Conservation (phyloP, 2,329 filamentous ascomycete species). For the Scedosporium dehoogii region DNA sequence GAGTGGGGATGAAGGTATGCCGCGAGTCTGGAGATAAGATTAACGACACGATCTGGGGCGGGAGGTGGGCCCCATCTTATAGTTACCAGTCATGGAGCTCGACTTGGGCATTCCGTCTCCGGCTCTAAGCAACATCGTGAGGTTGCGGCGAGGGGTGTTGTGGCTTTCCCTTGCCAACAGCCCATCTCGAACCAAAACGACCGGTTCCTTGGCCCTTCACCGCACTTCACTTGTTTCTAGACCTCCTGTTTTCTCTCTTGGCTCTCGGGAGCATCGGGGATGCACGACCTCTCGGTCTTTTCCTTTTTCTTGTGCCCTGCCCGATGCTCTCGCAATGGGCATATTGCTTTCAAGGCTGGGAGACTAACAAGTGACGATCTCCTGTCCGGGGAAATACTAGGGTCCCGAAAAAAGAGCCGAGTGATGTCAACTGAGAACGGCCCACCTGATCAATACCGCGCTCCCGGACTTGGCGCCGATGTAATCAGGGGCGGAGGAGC, state of each 20-base stretch:
- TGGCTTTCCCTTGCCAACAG: neutral
- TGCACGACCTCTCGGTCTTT: neutral
- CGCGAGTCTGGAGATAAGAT: neutral
- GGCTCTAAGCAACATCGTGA: neutral
- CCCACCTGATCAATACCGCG: neutral
- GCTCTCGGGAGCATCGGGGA: neutral
- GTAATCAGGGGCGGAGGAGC: constrained; percentile 1
- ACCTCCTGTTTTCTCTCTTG: neutral
- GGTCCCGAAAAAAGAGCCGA: too few relatives aligned
- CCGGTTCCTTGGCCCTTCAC: neutral
- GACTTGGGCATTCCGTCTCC: too few relatives aligned
- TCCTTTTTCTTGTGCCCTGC: neutral
- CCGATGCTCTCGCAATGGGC: neutral
- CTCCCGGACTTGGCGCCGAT: neutral
- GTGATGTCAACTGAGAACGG: neutral
- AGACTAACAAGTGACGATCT: too few relatives aligned
- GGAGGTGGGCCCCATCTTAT: neutral
- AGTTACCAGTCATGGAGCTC: neutral
- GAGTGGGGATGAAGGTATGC: neutral
- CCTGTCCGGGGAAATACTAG: too few relatives aligned
- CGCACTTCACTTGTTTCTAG: neutral
- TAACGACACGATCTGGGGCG: neutral
- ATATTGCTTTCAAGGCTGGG: neutral
- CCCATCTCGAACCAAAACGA: neutral
- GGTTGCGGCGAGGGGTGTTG: neutral